Conservation (phyloP, 2,329 filamentous ascomycete genomes). For the Bipolaris zeicola region DNA sequence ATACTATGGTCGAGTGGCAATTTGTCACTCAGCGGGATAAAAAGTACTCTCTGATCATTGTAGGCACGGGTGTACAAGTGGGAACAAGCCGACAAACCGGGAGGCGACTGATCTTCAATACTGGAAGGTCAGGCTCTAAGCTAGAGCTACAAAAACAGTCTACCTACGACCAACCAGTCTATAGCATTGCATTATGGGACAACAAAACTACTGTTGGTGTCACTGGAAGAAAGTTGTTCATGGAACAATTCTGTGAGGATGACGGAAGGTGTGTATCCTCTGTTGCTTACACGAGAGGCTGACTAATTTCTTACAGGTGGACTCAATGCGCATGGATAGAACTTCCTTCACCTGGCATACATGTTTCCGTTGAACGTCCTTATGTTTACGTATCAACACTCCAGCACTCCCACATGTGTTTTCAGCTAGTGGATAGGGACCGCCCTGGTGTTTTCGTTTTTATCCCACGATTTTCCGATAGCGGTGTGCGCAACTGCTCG, state of each 20-base stretch:
- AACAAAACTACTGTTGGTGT: conserved; percentile 33
- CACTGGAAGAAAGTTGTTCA: conserved; percentile 32
- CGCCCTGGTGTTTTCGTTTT: conserved; percentile 31
- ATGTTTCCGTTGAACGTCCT: conserved; percentile 54
- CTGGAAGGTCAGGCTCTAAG: conserved; percentile 51
- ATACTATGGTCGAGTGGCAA: conserved; percentile 68
- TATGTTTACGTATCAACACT: conserved; percentile 62
- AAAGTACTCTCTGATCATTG: conserved; percentile 66
- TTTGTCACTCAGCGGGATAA: conserved; percentile 60
- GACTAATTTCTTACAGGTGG: conserved; percentile 43
- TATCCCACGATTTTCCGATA: conserved; percentile 37
- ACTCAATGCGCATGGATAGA: conserved; percentile 45
- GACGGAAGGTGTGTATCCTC: conserved; percentile 25
- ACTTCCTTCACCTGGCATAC: conserved; percentile 57
- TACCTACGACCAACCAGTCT: conserved; percentile 37
- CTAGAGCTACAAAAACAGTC: conserved; percentile 55
- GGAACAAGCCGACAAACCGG: conserved; percentile 30
- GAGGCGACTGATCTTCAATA: conserved; percentile 38
- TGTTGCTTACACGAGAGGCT: not conserved
- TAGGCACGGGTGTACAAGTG: conserved; percentile 54
- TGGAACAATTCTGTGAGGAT: conserved; percentile 38
- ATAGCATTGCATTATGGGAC: conserved; percentile 37
- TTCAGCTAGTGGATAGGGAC: conserved; percentile 48
- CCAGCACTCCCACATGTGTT: conserved; percentile 59
- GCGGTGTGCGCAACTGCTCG: conserved; percentile 34